These are phyloP conservation scores for Lipomyces chichibuensis DNA, from an alignment of 805 yeast genomes.

Conservation along the genomic window DNA sequence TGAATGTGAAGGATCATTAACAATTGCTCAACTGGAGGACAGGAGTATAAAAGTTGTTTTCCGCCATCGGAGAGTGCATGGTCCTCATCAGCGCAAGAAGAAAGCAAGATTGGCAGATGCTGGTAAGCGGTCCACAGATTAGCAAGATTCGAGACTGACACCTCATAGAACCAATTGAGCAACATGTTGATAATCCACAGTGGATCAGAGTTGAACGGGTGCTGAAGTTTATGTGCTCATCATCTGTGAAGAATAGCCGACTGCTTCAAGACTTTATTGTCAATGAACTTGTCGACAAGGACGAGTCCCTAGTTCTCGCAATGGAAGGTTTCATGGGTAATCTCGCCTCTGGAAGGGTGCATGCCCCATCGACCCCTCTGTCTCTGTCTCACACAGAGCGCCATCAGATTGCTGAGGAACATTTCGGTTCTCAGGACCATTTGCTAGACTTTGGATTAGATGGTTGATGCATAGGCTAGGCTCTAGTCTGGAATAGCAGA, in stretches of 20 bases:
- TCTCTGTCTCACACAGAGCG: not conserved
- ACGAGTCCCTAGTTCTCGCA: not conserved
- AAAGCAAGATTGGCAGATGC: not conserved
- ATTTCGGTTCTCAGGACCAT: not conserved
- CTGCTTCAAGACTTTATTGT: conserved; percentile 3
- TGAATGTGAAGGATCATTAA: conserved; percentile 2
- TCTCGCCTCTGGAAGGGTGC: not conserved
- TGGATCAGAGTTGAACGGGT: not conserved
- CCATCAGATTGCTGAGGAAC: not conserved
- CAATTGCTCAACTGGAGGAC: not conserved
- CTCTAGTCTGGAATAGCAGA: too few relatives aligned
- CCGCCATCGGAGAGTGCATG: conserved; percentile 2
- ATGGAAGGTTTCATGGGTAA: not conserved
- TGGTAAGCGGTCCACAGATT: not conserved
- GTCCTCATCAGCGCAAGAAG: conserved; percentile 1
- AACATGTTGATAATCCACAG: not conserved
- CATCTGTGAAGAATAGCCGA: conserved; percentile 2
- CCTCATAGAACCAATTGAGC: not conserved
- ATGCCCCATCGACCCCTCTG: not conserved
- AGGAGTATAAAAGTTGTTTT: conserved; percentile 1
- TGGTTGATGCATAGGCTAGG: not conserved
- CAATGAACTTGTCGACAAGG: not conserved
- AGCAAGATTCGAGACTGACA: not conserved
- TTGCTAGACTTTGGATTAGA: not conserved
- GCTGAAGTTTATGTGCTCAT: conserved; percentile 4